Evolutionary conservation across 2,329 filamentous ascomycete genomes (phyloP).

Genomic region (Kalaharituber pfeilii): DNA sequence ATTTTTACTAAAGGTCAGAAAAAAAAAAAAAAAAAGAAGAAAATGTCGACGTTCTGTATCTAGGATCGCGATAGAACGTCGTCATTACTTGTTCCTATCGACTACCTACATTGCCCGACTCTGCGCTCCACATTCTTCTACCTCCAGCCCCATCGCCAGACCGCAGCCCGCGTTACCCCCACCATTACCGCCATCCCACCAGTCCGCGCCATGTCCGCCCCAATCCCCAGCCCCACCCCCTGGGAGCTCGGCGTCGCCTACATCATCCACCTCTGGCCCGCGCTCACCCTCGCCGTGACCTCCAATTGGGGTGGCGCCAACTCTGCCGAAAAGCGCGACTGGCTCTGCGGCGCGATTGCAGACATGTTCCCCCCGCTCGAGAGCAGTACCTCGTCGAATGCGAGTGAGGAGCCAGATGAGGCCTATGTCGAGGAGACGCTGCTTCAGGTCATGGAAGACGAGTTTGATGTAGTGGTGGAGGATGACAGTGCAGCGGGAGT

Average conservation of each 20-base stretch:
- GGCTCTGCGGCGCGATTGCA: conserved; percentile 76
- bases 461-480: conserved; percentile 85
- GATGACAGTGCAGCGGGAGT: conserved; percentile 62
- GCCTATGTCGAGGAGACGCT: conserved; percentile 72
- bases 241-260: conserved; percentile 82
- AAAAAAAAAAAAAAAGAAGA: too few relatives aligned
- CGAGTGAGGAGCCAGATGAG: conserved; percentile 44
- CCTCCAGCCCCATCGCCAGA: too few relatives aligned
- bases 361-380: conserved; percentile 46
- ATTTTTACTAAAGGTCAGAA: too few relatives aligned
- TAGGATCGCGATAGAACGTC: too few relatives aligned
- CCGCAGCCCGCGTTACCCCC: too few relatives aligned
- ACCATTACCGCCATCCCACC: not conserved
- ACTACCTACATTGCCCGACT: too few relatives aligned
- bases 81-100: too few relatives aligned
- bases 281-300: conserved; percentile 69
- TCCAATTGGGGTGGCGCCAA: conserved; percentile 78
- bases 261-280: conserved; percentile 70
- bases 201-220: not conserved
- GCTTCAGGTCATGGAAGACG: conserved; percentile 81
- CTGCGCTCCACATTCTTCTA: too few relatives aligned
- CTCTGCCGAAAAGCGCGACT: conserved; percentile 76
- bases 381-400: conserved; percentile 19
- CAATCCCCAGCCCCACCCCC: conserved; percentile 4
- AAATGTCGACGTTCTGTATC: too few relatives aligned